Evolutionary conservation across 2,329 filamentous ascomycete species (phyloP).

Genomic region (Daldinia eschscholtzii): DNA sequence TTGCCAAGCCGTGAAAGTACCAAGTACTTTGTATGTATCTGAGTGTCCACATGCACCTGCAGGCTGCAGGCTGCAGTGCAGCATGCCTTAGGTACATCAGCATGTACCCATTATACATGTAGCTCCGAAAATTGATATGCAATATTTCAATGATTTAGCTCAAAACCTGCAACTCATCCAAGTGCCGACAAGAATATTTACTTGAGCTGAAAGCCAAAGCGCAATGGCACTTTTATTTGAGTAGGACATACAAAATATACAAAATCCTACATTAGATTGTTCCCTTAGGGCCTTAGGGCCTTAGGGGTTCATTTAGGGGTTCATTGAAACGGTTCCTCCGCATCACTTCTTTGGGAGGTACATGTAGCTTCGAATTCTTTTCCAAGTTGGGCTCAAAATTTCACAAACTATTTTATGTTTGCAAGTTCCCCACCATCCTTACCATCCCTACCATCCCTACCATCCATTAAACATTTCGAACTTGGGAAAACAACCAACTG

Average conservation of each 20-base stretch:
- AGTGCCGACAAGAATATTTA: not conserved
- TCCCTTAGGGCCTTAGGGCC: no score
- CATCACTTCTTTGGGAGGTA: not conserved
- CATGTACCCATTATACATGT: no score
- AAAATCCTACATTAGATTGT: not conserved
- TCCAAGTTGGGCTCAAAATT: constrained; percentile 35
- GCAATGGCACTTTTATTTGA: not conserved
- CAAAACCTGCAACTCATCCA: not conserved
- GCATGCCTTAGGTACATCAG: no score
- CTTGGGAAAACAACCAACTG: constrained; percentile 15
- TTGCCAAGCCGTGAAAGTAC: no score
- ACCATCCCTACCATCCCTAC: no score
- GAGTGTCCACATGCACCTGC: no score
- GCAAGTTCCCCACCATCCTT: constrained; percentile 20
- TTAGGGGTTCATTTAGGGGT: not conserved
- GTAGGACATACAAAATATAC: not conserved
- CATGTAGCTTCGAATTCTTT: constrained; percentile 2
- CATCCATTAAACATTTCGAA: not conserved
- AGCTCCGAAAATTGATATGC: not conserved
- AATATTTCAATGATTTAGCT: not conserved
- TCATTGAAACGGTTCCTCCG: not conserved
- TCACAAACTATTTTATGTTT: constrained; percentile 15
- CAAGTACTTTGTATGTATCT: no score
- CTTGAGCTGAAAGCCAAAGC: constrained; percentile 4
- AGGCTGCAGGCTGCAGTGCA: no score